Evolutionary conservation across 805 yeast species (phyloP).

Genomic region (Monosporozyma aerobia): DNA sequence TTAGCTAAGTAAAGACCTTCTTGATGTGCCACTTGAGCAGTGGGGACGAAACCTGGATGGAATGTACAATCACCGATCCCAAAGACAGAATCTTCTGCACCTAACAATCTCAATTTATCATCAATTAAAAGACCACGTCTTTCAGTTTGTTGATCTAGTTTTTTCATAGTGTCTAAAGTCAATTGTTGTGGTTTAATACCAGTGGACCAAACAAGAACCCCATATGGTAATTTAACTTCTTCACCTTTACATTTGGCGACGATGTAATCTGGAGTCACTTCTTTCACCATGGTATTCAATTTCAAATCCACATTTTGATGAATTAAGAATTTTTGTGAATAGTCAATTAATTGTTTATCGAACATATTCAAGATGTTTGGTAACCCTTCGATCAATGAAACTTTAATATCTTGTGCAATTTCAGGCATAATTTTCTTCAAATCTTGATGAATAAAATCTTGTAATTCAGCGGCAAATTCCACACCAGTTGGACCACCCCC

Average conservation of each 20-base stretch:
- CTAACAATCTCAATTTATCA: slow-evolving; percentile 73
- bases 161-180: slow-evolving; percentile 52
- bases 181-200: slow-evolving; percentile 87
- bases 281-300: slow-evolving; percentile 83
- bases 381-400: slow-evolving; percentile 81
- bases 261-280: slow-evolving; percentile 64
- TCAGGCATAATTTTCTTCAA: slow-evolving; percentile 81
- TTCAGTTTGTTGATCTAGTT: slow-evolving; percentile 60
- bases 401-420: slow-evolving; percentile 70
- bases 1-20: slow-evolving; percentile 77
- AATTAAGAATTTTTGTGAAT: slow-evolving; percentile 71
- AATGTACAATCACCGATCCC: slow-evolving; percentile 94
- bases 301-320: slow-evolving; percentile 61
- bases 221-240: slow-evolving; percentile 80
- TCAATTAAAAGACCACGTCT: slow-evolving; percentile 85
- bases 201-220: slow-evolving; percentile 94
- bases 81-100: slow-evolving; percentile 64
- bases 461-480: slow-evolving; percentile 93
- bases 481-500: slow-evolving; percentile 99
- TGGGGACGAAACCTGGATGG: slow-evolving; percentile 80
- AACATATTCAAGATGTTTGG: slow-evolving; percentile 79
- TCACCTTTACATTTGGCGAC: slow-evolving; percentile 57
- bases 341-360: slow-evolving; percentile 58
- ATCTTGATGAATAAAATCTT: slow-evolving; percentile 90
- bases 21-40: slow-evolving; percentile 97